Conservation (phyloP, 2,329 filamentous ascomycete genomes). For the Aureobasidium melanogenum region DNA sequence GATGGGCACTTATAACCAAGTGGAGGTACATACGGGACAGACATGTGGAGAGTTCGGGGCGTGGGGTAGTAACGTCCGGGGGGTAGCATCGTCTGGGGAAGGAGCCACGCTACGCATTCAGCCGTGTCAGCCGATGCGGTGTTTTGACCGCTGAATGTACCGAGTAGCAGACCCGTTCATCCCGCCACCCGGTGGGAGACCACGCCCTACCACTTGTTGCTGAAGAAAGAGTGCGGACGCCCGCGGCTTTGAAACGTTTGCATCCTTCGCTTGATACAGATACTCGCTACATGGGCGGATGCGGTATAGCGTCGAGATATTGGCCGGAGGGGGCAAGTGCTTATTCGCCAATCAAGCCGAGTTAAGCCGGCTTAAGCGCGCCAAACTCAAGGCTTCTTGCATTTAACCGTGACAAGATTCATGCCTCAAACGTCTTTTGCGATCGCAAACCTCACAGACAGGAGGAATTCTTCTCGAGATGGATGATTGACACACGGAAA, state of each 20-base stretch:
- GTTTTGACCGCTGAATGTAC: neutral
- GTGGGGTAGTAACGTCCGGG: conserved; percentile 5
- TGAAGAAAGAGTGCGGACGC: neutral
- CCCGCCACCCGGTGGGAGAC: conserved; percentile 2
- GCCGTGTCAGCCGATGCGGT: neutral
- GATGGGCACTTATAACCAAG: neutral
- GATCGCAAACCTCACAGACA: neutral
- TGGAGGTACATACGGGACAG: neutral
- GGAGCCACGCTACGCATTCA: neutral
- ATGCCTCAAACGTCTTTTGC: neutral
- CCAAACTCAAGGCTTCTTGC: neutral
- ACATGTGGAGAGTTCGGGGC: neutral
- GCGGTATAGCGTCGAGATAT: neutral
- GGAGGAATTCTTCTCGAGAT: neutral
- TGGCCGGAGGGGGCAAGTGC: neutral
- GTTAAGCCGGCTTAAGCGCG: neutral
- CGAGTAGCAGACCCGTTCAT: neutral
- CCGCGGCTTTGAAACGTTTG: neutral
- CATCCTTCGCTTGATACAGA: neutral
- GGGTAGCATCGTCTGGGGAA: neutral
- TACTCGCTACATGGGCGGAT: neutral
- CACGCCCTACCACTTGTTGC: neutral
- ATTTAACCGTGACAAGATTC: neutral
- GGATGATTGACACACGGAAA: neutral
- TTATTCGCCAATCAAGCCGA: neutral